Evolutionary conservation across 495 filamentous ascomycete genomes (phyloP).

Genomic region (Podospora bellae-mahoneyi): DNA sequence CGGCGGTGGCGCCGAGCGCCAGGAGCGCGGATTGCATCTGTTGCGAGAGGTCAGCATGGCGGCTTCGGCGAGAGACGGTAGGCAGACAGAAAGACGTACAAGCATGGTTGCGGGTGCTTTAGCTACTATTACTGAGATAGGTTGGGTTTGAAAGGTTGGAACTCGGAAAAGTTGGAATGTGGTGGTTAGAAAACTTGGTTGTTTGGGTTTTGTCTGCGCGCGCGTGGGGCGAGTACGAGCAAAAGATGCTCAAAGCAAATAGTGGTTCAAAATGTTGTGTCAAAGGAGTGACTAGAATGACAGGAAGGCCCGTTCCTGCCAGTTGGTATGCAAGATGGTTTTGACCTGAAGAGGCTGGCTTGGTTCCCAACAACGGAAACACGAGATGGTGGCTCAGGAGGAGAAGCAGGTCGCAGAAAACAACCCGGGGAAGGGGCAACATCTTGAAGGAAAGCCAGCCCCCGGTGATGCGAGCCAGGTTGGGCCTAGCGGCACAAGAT

Average conservation of each 20-base stretch:
- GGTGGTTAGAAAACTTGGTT: neutral
- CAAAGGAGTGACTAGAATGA: slow-evolving; percentile 30
- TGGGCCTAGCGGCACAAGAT: neutral
- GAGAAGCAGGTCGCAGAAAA: slow-evolving; percentile 1
- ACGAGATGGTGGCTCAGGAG: slow-evolving; percentile 16
- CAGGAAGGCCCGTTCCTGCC: slow-evolving; percentile 11
- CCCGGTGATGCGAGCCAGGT: neutral
- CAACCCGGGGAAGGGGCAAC: neutral
- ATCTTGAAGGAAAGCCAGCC: neutral
- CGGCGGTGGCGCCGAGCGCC: slow-evolving; percentile 51
- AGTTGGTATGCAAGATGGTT: neutral
- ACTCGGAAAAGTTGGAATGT: neutral
- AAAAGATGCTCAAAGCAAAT: slow-evolving; percentile 6
- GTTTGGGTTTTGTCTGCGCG: neutral
- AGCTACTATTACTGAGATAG: neutral
- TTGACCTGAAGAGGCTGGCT: slow-evolving; percentile 4
- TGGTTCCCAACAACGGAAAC: slow-evolving; percentile 2
- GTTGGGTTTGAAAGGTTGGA: neutral
- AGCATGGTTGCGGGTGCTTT: slow-evolving; percentile 10
- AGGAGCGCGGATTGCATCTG: slow-evolving; percentile 42
- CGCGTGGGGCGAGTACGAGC: slow-evolving; percentile 1
- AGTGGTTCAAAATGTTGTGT: slow-evolving; percentile 10
- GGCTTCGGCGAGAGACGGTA: neutral
- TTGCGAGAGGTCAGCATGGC: slow-evolving; percentile 9
- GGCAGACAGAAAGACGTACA: slow-evolving; percentile 6